Conservation (phyloP, 1,284 basidiomycete genomes). For the Takashimella koratensis region DNA sequence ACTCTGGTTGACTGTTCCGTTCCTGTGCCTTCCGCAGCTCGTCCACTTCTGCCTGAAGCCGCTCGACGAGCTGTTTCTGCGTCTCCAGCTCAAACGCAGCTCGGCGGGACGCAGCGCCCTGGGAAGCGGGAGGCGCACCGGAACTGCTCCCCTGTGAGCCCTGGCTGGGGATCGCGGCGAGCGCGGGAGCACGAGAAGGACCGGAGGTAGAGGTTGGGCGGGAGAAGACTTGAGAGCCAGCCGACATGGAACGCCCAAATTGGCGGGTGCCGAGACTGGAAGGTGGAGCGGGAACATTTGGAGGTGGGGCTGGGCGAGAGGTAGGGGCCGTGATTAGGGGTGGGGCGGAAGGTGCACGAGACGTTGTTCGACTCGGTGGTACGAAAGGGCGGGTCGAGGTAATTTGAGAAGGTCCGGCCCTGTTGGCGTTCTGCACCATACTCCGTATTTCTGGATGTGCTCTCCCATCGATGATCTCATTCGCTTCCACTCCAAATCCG, state of each 20-base stretch:
- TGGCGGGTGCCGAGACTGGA: neutral
- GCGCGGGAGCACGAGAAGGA: slow-evolving; percentile 6
- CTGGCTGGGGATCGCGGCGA: slow-evolving; percentile 25
- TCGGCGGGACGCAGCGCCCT: slow-evolving; percentile 29
- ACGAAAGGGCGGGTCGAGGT: neutral
- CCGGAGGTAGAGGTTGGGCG: slow-evolving; percentile 8
- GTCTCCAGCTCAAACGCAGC: slow-evolving; percentile 33
- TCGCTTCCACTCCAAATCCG: slow-evolving; percentile 17
- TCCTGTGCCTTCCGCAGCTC: slow-evolving; percentile 4
- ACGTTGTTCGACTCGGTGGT: neutral
- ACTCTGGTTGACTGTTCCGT: neutral
- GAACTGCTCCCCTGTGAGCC: slow-evolving; percentile 21
- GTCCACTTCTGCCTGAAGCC: slow-evolving; percentile 7
- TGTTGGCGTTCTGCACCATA: slow-evolving; percentile 3
- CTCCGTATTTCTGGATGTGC: slow-evolving; percentile 16
- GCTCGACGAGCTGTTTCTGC: slow-evolving; percentile 25
- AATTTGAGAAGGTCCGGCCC: neutral
- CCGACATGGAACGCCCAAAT: slow-evolving; percentile 33
- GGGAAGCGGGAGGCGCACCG: slow-evolving; percentile 18
- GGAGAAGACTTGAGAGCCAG: slow-evolving; percentile 24
- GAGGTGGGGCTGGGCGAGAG: slow-evolving; percentile 10
- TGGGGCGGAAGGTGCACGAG: neutral
- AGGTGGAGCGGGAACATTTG: neutral
- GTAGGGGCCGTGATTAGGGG: neutral
- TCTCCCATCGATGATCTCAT: slow-evolving; percentile 25